These are phyloP conservation scores for Podospora pseudopauciseta DNA, from an alignment of 495 filamentous ascomycete species.

Conservation along the genomic window DNA sequence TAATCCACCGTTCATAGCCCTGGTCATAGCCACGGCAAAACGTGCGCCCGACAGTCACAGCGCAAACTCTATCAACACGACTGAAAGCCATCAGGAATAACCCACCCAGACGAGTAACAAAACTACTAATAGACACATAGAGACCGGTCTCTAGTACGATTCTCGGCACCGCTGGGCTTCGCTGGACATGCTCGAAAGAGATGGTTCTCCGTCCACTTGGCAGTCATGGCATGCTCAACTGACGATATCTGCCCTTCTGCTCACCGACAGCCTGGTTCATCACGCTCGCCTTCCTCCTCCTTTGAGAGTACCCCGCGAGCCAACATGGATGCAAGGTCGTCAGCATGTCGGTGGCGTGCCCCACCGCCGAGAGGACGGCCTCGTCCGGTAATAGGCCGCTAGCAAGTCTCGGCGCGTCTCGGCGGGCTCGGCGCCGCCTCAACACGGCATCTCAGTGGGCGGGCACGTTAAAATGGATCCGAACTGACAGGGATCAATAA, in stretches of 20 bases:
- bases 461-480: neutral
- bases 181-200: neutral
- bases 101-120: too few relatives aligned
- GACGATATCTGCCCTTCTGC: slow-evolving; percentile 8
- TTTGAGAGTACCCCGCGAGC: neutral
- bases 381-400: neutral
- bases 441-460: slow-evolving; percentile 4
- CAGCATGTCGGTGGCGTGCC: slow-evolving; percentile 7
- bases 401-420: slow-evolving; percentile 3
- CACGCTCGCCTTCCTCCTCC: neutral
- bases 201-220: neutral
- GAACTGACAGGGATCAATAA: neutral
- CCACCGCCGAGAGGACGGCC: slow-evolving; percentile 2
- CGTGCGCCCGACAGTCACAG: too few relatives aligned
- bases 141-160: neutral
- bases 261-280: slow-evolving; percentile 6
- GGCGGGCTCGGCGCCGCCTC: neutral
- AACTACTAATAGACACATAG: too few relatives aligned
- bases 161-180: too few relatives aligned
- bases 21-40: neutral
- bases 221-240: neutral
- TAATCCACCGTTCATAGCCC: neutral
- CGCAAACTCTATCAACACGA: too few relatives aligned
- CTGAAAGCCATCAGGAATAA: too few relatives aligned
- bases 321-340: neutral